A percentile compares a stretch with the other conserved stretches of the same genome.
These are phyloP conservation scores for Xylaria acuta DNA, from an alignment of 495 filamentous ascomycete genomes.

Conservation along the genomic window DNA sequence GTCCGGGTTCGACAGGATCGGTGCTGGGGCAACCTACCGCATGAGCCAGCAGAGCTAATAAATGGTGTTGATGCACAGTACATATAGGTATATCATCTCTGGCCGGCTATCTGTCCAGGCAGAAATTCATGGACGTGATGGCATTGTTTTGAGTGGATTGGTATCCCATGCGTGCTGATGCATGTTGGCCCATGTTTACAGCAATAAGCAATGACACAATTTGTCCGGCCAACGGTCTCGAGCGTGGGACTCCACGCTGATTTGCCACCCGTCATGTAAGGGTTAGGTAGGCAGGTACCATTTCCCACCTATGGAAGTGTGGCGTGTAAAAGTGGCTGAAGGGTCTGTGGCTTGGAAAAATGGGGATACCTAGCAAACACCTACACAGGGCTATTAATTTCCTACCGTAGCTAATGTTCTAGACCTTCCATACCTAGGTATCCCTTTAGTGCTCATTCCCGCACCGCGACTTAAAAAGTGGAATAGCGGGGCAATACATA, in stretches of 20 bases:
- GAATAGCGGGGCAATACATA: too few species aligned
- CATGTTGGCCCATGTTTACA: slow-evolving; percentile 19
- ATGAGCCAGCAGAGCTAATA: not conserved
- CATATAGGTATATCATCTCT: not conserved
- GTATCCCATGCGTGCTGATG: not conserved
- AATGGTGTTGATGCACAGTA: not conserved
- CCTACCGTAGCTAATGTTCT: too few species aligned
- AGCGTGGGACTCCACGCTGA: not conserved
- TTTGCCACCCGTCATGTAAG: not conserved
- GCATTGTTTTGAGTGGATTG: slow-evolving; percentile 4
- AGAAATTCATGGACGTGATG: not conserved
- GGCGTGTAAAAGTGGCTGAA: too few species aligned
- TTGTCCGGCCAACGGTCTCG: slow-evolving; percentile 35
- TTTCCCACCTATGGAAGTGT: too few species aligned
- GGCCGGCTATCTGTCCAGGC: not conserved
- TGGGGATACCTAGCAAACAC: too few species aligned
- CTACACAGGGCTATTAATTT: too few species aligned
- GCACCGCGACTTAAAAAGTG: too few species aligned
- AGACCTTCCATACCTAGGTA: too few species aligned
- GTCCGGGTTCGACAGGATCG: slow-evolving; percentile 11
- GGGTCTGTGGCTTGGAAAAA: too few species aligned
- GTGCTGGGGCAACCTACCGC: slow-evolving; percentile 27
- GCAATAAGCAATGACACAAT: slow-evolving; percentile 35
- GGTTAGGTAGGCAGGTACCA: too few species aligned
- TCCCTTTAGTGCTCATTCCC: too few species aligned